These are phyloP conservation scores for Dictyostelium brefeldianum DNA, from an alignment of 78 protist genomes.

Conservation along the genomic window DNA sequence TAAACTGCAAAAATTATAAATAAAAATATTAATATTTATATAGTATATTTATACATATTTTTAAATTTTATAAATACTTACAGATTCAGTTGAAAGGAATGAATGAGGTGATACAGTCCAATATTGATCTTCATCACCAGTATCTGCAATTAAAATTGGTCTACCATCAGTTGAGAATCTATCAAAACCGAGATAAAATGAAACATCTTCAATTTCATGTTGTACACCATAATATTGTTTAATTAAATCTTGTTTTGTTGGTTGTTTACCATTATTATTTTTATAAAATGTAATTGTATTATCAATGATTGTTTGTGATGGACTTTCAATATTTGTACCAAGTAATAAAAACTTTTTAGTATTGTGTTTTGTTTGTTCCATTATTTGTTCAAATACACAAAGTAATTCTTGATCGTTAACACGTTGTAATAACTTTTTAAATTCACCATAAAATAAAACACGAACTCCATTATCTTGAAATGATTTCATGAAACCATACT, in stretches of 20 bases:
- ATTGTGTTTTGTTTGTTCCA: slow-evolving; percentile 59
- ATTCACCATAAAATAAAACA: slow-evolving; percentile 63
- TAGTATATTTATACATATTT: neutral
- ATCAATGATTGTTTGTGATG: slow-evolving; percentile 46
- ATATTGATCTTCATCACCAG: slow-evolving; percentile 58
- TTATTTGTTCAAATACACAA: slow-evolving; percentile 25
- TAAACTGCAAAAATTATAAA: neutral
- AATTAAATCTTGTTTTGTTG: slow-evolving; percentile 53
- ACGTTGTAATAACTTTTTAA: slow-evolving; percentile 22
- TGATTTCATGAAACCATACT: neutral
- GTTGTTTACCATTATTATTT: slow-evolving; percentile 14
- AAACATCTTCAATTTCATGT: slow-evolving; percentile 40
- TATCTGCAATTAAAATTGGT: slow-evolving; percentile 47
- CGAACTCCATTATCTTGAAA: slow-evolving; percentile 24
- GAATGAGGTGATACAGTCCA: slow-evolving; percentile 71
- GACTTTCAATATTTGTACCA: slow-evolving; percentile 55
- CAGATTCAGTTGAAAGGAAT: neutral
- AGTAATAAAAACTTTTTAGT: slow-evolving; percentile 2
- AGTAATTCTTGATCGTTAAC: slow-evolving; percentile 27
- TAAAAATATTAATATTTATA: neutral
- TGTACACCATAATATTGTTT: slow-evolving; percentile 42
- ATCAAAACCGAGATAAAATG: slow-evolving; percentile 64
- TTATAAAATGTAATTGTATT: slow-evolving; percentile 13
- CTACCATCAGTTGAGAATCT: slow-evolving; percentile 74
- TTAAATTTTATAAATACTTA: neutral